Evolutionary conservation across 1,139 yeast species (phyloP).

Genomic region (Yueomyces sp.): DNA sequence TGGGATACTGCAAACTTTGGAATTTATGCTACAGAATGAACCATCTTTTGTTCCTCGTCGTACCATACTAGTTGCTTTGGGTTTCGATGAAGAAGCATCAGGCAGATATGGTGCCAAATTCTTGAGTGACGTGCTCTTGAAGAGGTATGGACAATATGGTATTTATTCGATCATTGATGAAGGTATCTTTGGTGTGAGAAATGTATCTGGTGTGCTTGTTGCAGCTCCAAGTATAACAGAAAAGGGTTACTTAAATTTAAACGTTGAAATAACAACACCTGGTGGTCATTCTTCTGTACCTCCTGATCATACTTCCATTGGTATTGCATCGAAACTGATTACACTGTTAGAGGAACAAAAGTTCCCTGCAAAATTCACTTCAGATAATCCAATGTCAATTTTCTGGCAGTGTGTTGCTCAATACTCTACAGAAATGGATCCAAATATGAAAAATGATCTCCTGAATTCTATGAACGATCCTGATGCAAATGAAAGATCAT

Average conservation of each 20-base stretch:
- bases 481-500: conserved; percentile 5
- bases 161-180: conserved; percentile 53
- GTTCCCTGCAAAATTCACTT: conserved; percentile 32
- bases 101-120: conserved; percentile 46
- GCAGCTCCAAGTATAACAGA: conserved; percentile 55
- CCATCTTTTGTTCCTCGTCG: conserved; percentile 35
- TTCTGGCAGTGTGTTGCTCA: conserved; percentile 35
- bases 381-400: conserved; percentile 36
- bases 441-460: conserved; percentile 11
- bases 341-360: conserved; percentile 38
- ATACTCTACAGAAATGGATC: conserved; percentile 18
- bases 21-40: conserved; percentile 33
- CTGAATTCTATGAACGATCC: conserved; percentile 12
- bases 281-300: conserved; percentile 75
- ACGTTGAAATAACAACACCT: conserved; percentile 37
- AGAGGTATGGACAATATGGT: conserved; percentile 43
- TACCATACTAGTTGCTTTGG: conserved; percentile 46
- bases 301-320: conserved; percentile 62
- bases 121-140: conserved; percentile 32
- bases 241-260: conserved; percentile 48
- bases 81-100: conserved; percentile 62
- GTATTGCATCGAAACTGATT: conserved; percentile 47
- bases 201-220: conserved; percentile 33
- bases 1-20: conserved; percentile 48
- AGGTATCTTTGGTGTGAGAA: conserved; percentile 33